Evolutionary conservation across 202 grass and related monocot species (phyloP).

Genomic region (Saccharum hybrid): DNA sequence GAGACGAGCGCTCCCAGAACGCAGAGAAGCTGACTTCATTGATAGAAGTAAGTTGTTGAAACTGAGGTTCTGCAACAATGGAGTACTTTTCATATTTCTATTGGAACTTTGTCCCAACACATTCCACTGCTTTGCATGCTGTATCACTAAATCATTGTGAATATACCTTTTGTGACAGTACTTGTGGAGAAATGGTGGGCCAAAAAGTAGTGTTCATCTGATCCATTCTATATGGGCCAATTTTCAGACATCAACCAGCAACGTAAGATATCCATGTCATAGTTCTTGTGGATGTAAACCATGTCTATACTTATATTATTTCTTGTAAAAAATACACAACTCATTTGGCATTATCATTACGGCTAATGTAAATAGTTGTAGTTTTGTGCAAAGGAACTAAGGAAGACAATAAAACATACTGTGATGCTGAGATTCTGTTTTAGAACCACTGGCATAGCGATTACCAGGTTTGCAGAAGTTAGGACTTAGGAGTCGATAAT

Average conservation of each 20-base stretch:
- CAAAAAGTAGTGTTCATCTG: slow-evolving; percentile 62
- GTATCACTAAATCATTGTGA: slow-evolving; percentile 14
- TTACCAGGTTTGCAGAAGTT: not conserved
- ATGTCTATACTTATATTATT: slow-evolving; percentile 34
- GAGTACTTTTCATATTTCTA: slow-evolving; percentile 21
- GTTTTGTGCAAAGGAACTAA: slow-evolving; percentile 10
- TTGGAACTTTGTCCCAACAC: slow-evolving; percentile 4
- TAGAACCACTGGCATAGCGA: slow-evolving; percentile 11
- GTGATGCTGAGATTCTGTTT: slow-evolving; percentile 12
- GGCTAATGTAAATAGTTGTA: slow-evolving; percentile 3
- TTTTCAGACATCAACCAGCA: slow-evolving; percentile 92
- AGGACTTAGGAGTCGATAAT: slow-evolving; percentile 25
- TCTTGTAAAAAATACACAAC: not conserved
- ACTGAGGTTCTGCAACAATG: slow-evolving; percentile 27
- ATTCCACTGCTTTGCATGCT: not conserved
- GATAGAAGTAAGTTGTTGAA: slow-evolving; percentile 68
- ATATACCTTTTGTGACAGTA: slow-evolving; percentile 55
- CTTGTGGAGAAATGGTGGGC: slow-evolving; percentile 82
- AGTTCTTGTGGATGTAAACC: slow-evolving; percentile 33
- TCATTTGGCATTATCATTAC: slow-evolving; percentile 29
- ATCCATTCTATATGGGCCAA: slow-evolving; percentile 95
- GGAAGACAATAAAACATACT: not conserved
- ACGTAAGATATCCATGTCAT: slow-evolving; percentile 61
- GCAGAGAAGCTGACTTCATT: slow-evolving; percentile 71
- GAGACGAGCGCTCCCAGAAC: slow-evolving; percentile 73